Conservation (phyloP, 2,329 filamentous ascomycete genomes). For the Aspergillus transmontanensis region DNA sequence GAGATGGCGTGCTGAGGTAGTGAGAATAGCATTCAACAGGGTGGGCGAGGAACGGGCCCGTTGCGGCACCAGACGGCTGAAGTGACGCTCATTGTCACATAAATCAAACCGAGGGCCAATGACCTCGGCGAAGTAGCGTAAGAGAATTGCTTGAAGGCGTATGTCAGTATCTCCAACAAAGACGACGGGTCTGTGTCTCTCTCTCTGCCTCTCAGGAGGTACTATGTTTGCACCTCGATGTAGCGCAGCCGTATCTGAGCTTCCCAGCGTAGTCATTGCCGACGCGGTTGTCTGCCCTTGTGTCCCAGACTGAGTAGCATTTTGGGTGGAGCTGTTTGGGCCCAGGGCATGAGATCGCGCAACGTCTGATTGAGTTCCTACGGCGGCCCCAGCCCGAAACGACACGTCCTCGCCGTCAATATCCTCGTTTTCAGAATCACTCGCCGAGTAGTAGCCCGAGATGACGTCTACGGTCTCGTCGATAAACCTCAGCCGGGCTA, state of each 20-base stretch:
- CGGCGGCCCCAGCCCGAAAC: background rate
- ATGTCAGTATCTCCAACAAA: background rate
- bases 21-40: constrained; percentile 43
- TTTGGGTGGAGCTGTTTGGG: too few relatives aligned
- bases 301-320: background rate
- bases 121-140: constrained; percentile 10
- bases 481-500: constrained; percentile 5
- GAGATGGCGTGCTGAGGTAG: constrained; percentile 43
- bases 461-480: constrained; percentile 25
- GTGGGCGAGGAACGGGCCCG: constrained; percentile 44
- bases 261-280: background rate
- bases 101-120: constrained; percentile 39
- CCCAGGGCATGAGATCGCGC: background rate
- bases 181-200: background rate
- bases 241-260: background rate
- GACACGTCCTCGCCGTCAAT: constrained; percentile 14
- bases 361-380: background rate
- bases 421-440: constrained; percentile 19
- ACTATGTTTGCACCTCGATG: background rate
- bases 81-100: constrained; percentile 46
- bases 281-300: background rate
- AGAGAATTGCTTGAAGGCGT: constrained; percentile 10
- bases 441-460: background rate
- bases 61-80: constrained; percentile 45
- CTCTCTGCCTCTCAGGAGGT: background rate